Conservation (phyloP, 768 basidiomycete species). For the Pholiota microspora region DNA sequence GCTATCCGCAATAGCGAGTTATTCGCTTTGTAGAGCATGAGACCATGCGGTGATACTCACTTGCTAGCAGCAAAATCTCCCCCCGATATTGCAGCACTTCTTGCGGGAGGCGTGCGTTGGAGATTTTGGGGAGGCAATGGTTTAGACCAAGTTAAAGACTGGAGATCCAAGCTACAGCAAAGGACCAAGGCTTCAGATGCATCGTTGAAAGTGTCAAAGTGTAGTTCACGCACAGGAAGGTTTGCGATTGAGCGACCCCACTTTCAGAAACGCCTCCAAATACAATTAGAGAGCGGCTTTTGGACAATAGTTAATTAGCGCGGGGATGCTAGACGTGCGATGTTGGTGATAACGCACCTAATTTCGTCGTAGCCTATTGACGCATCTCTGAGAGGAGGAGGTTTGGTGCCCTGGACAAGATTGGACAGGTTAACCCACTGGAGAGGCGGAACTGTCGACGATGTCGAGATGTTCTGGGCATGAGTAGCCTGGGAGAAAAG, state of each 20-base stretch:
- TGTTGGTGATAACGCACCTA: constrained; percentile 25
- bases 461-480: constrained; percentile 52
- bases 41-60: constrained; percentile 40
- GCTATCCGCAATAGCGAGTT: constrained; percentile 35
- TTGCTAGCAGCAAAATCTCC: constrained; percentile 80
- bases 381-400: constrained; percentile 68
- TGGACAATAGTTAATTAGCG: constrained; percentile 30
- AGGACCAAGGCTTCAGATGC: constrained; percentile 9
- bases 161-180: constrained; percentile 55
- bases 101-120: constrained; percentile 48
- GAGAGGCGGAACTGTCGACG: constrained; percentile 56
- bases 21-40: neutral
- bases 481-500: constrained; percentile 12
- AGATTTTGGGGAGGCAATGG: constrained; percentile 54
- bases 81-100: constrained; percentile 64
- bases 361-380: constrained; percentile 62
- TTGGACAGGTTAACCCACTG: constrained; percentile 75
- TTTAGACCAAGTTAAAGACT: constrained; percentile 56
- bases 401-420: constrained; percentile 50
- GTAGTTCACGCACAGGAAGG: constrained; percentile 55
- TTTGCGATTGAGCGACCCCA: constrained; percentile 60
- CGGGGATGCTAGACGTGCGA: constrained; percentile 1
- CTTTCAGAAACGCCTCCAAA: constrained; percentile 75
- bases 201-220: neutral
- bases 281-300: constrained; percentile 58